A percentile compares a stretch with the other conserved stretches of the same genome.
phyloP scores from a whole-genome alignment of 345 rosid species.

The Turnera subulata region DNA sequence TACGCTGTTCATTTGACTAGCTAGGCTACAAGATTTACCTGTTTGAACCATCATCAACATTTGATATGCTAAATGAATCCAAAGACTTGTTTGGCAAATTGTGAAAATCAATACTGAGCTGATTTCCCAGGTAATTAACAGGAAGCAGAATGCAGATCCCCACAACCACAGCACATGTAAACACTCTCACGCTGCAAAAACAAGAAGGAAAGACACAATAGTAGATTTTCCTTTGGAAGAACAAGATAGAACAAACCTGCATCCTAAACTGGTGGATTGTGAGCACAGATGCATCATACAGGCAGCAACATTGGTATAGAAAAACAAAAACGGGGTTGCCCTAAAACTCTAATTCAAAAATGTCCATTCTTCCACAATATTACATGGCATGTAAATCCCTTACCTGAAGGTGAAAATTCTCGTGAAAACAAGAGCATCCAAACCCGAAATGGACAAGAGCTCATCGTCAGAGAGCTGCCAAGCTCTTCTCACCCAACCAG shows the following conservation, averaged over 20 bases:
- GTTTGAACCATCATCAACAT: slow-evolving; percentile 77
- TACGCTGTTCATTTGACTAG: background rate
- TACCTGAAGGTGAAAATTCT: slow-evolving; percentile 76
- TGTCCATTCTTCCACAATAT: background rate
- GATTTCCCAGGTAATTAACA: slow-evolving; percentile 70
- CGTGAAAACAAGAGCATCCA: slow-evolving; percentile 72
- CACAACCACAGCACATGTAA: slow-evolving; percentile 54
- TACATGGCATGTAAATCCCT: background rate
- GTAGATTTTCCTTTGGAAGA: background rate
- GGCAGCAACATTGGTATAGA: too few species aligned
- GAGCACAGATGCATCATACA: too few species aligned
- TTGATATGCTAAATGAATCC: slow-evolving; percentile 79
- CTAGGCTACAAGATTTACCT: slow-evolving; percentile 37
- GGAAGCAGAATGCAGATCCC: slow-evolving; percentile 82
- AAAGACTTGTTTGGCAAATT: slow-evolving; percentile 62
- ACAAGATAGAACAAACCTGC: background rate
- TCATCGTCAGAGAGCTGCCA: slow-evolving; percentile 66
- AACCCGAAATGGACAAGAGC: slow-evolving; percentile 51
- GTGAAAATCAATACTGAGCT: slow-evolving; percentile 49
- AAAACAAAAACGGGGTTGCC: too few species aligned
- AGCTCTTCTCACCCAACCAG: slow-evolving; percentile 78
- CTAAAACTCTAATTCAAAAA: too few species aligned
- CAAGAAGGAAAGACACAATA: background rate
- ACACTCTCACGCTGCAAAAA: slow-evolving; percentile 60
- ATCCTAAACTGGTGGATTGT: too few species aligned